Evolutionary conservation across 2,329 filamentous ascomycete genomes (phyloP), one percentile per base, ranked within the genome.

Genomic region (Thermothelomyces thermophilus): DNA sequence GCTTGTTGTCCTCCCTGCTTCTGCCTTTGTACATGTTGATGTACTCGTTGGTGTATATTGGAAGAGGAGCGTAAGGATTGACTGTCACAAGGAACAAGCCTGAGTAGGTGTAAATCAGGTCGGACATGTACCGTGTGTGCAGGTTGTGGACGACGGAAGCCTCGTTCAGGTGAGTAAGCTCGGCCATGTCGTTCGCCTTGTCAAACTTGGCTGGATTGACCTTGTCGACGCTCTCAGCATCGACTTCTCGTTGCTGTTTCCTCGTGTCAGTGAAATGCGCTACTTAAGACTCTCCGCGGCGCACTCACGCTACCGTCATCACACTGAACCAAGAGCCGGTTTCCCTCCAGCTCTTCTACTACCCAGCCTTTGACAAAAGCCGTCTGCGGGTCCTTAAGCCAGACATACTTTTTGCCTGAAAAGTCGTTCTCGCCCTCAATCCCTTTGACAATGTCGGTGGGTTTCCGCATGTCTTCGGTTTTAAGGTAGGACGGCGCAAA

Each of bases 201-300:
- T 98, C 93, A 71, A 98, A 98, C 67, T 98, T 98, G 63, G 91
- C 91, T 41, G 93, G 93, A 70, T 98, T 98, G 73, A 98, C 94
- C 70, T 96, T 97, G 75, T 98, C 94, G 59, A 96, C 90, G 61
- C 83, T 86, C 61, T 97, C 90, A 45, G 80, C 72, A 58, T 91
- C 84, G 44, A 93, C 84, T 64, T 95, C 87, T 59, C 89, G 84
- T 81, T 95, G 89, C 83, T 93, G 58, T 24, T 49, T 9, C 28
- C 24, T 37, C 53, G 37, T 37, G 56, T 65, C 37, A 63, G 56
- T 17, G 34, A 7, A 13, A n/a, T 3, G 13, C 2, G 20, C 45
- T 31, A 22, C 44, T 13, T 1, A 10, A n/a, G n/a, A 43, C 13
- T 24, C 4, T 3, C 3, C 22, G 16, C 17, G 14, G 35, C 10